Evolutionary conservation across 2,329 filamentous ascomycete genomes (phyloP).

Genomic region (Claviceps citrina): DNA sequence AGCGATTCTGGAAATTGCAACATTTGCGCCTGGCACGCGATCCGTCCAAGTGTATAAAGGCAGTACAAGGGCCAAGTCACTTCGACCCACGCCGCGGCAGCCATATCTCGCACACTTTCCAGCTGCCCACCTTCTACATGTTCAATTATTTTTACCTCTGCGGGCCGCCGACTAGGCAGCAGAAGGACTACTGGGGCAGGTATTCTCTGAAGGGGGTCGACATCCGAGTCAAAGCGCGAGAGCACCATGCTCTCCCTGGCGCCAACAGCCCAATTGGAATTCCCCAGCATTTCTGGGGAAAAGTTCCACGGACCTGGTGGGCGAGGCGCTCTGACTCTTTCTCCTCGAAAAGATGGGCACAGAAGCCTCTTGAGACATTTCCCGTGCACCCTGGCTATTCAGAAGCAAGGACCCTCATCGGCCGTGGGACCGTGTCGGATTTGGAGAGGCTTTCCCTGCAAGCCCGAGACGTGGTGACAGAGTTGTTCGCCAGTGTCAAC

Average conservation of each 20-base stretch:
- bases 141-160: conserved; percentile 1
- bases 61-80: too few relatives aligned
- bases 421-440: conserved; percentile 7
- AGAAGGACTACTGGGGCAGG: conserved; percentile 5
- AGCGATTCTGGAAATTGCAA: neutral
- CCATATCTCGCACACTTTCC: too few relatives aligned
- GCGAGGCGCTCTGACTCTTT: neutral
- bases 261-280: conserved; percentile 1
- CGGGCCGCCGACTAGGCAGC: neutral
- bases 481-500: conserved; percentile 7
- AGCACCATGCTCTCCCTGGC: conserved; percentile 2
- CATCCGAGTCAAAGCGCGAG: conserved; percentile 3
- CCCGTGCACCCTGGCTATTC: conserved; percentile 7
- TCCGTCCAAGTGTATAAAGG: too few relatives aligned
- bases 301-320: conserved; percentile 4
- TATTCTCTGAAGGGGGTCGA: conserved; percentile 7
- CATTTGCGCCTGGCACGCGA: too few relatives aligned
- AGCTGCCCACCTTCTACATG: too few relatives aligned
- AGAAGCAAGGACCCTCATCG: conserved; percentile 8
- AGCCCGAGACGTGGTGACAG: conserved; percentile 4
- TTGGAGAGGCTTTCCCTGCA: conserved; percentile 6
- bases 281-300: conserved; percentile 8
- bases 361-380: neutral
- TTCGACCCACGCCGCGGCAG: too few relatives aligned
- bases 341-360: neutral